Percentiles rank a stretch among this genome's conserved stretches.
Evolutionary conservation across 2,329 filamentous ascomycete genomes (phyloP).

Genomic region (Sclerotinia subarctica): DNA sequence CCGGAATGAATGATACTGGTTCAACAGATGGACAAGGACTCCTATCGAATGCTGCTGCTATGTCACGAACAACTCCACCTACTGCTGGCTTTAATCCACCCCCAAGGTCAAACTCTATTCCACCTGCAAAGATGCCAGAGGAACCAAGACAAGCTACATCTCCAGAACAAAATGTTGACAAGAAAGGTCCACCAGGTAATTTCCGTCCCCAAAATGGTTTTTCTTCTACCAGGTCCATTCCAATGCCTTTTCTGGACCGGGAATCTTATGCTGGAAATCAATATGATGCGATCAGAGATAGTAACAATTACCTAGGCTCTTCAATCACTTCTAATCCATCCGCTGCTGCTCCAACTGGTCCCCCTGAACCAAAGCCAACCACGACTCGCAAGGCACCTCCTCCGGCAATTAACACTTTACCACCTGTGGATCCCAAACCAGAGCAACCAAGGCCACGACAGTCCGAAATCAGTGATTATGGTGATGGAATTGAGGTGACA

Average conservation of each 20-base stretch:
- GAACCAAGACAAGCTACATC: slow-evolving; percentile 11
- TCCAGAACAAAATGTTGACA: slow-evolving; percentile 20
- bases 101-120: slow-evolving; percentile 45
- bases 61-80: slow-evolving; percentile 32
- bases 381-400: slow-evolving; percentile 20
- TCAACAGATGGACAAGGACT: slow-evolving; percentile 28
- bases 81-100: slow-evolving; percentile 34
- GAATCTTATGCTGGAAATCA: slow-evolving; percentile 26
- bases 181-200: slow-evolving; percentile 29
- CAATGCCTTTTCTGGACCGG: slow-evolving; percentile 14
- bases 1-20: slow-evolving; percentile 28
- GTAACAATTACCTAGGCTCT: slow-evolving; percentile 37
- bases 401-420: slow-evolving; percentile 32
- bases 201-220: slow-evolving; percentile 23
- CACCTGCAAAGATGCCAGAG: neutral
- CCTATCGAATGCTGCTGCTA: slow-evolving; percentile 31
- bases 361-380: slow-evolving; percentile 18
- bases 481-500: slow-evolving; percentile 48
- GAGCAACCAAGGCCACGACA: slow-evolving; percentile 43
- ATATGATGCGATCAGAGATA: slow-evolving; percentile 28
- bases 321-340: slow-evolving; percentile 27
- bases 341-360: slow-evolving; percentile 13
- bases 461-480: slow-evolving; percentile 50
- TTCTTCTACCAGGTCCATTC: slow-evolving; percentile 21
- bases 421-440: slow-evolving; percentile 37